Evolutionary conservation across 140 eudicot genomes (phyloP).

Genomic region (Cichorium intybus): DNA sequence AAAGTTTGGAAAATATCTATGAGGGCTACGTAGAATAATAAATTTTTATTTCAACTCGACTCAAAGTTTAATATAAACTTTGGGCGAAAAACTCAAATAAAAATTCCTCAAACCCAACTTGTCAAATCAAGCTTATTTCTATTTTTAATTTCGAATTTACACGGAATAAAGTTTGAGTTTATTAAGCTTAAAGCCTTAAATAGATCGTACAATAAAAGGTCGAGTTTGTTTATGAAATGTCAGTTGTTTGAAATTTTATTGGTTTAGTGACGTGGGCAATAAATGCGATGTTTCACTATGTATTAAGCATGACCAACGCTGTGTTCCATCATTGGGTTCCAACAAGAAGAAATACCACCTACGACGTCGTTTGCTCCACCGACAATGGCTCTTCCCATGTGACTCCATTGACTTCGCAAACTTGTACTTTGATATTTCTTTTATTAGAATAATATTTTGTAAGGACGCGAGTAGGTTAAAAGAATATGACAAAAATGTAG

Average conservation of each 20-base stretch:
- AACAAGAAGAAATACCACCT: not conserved
- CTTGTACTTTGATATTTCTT: not conserved
- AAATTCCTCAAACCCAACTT: not conserved
- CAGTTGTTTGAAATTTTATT: not conserved
- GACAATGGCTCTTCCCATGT: constrained; percentile 19
- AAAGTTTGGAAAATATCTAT: no score
- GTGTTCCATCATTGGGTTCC: constrained; percentile 15
- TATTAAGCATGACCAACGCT: constrained; percentile 23
- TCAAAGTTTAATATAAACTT: not conserved
- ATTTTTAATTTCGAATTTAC: no score
- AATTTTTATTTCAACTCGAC: no score
- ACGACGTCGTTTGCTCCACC: constrained; percentile 38
- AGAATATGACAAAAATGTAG: no score
- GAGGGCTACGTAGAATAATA: not conserved
- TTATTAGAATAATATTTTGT: not conserved
- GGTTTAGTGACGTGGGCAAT: constrained; percentile 15
- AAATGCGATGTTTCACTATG: constrained; percentile 35
- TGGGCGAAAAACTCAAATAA: not conserved
- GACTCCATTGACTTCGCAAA: not conserved
- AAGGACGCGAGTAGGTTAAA: no score
- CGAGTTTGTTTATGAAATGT: not conserved
- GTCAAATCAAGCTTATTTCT: not conserved
- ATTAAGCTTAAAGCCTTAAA: no score
- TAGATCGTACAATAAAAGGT: not conserved
- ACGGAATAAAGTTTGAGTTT: not conserved